A percentile compares a stretch with the other conserved stretches of the same genome.
Evolutionary conservation across 1,139 yeast species (phyloP).

Genomic region (Saccharomycopsis hybrid): DNA sequence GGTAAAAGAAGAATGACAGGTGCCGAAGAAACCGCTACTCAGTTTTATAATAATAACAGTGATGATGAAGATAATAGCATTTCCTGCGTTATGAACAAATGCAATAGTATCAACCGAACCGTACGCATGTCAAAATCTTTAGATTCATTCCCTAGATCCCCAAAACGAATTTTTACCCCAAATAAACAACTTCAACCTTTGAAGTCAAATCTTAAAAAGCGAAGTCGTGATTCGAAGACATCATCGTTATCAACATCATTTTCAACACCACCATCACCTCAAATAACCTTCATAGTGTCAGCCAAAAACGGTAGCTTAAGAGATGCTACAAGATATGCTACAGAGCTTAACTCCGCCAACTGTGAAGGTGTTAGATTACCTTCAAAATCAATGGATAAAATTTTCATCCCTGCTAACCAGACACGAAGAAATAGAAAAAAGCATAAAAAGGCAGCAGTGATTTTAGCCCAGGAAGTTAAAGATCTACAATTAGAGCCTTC

Average conservation of each 20-base stretch:
- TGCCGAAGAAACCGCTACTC: neutral
- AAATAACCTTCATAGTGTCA: conserved; percentile 53
- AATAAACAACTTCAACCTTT: conserved; percentile 32
- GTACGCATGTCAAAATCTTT: conserved; percentile 22
- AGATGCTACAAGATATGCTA: conserved; percentile 73
- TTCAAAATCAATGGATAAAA: conserved; percentile 44
- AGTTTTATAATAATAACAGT: neutral
- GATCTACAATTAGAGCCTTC: conserved; percentile 23
- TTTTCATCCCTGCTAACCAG: conserved; percentile 58
- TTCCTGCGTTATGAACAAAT: conserved; percentile 14
- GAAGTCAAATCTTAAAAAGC: conserved; percentile 36
- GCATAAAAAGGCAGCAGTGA: conserved; percentile 24
- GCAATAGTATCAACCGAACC: conserved; percentile 12
- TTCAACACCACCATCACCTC: conserved; percentile 26
- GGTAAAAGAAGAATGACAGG: neutral
- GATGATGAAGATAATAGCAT: conserved; percentile 12
- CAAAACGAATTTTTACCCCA: conserved; percentile 41
- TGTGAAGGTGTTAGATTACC: conserved; percentile 63
- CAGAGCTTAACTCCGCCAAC: conserved; percentile 62
- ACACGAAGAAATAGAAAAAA: conserved; percentile 26
- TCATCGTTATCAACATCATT: neutral
- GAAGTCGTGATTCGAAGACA: neutral
- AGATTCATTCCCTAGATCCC: conserved; percentile 27
- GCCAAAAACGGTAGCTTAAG: conserved; percentile 59
- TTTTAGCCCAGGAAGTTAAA: conserved; percentile 17